Base-by-base conservation (phyloP, 805 yeast species). In the Metschnikowia cerradonensis region DNA sequence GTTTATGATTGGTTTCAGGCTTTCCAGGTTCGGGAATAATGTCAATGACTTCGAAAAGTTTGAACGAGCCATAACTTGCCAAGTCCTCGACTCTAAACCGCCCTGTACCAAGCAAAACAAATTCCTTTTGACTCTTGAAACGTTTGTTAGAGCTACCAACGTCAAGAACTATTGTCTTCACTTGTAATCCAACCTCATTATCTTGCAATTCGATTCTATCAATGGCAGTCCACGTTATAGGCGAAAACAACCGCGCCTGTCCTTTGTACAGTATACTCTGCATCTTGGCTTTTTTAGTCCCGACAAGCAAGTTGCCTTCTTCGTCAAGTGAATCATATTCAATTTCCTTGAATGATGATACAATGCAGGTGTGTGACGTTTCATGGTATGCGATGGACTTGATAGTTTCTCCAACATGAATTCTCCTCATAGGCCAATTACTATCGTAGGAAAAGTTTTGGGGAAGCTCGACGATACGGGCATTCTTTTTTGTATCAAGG, bases 1-100 rank as follows among this genome's bases (percentile, higher is more conserved):
- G 75, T 66, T 86, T 88, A 64, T 81, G 87, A 58, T 83, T 85
- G 1, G 90, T 84, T 56, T 90, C 96, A 0, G 97, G 96, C 52
- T 77, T 79, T 0, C 86, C 90, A 0, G 92, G 92, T 61, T 90
- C 96, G 0, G 97, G 96, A 55, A 88, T 89, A 64, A 90, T 86
- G 52, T 84, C 90, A 49, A 86, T 83, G 31, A 88, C 75, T 56
- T 90, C 96, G 60, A 72, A 84, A 1, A 91, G 70, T 51, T 81
- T 81, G 67, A 89, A 86, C 1, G 84, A 73, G 0, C 99, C 99
- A 60, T 82, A 81, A 0, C 95, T 80, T 3, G 88, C 79, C 52
- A 86, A 70, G 67, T 90, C 96, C 63, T 92, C 99, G 52, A 84
- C 82, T 51, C 92, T 77, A 47, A 83, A 78, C 49, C 77, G 73